A percentile compares a stretch with the other conserved stretches of the same genome.
phyloP scores from a whole-genome alignment of 108 stramenopile genomes.

The Hondaea fermentalgiana region DNA sequence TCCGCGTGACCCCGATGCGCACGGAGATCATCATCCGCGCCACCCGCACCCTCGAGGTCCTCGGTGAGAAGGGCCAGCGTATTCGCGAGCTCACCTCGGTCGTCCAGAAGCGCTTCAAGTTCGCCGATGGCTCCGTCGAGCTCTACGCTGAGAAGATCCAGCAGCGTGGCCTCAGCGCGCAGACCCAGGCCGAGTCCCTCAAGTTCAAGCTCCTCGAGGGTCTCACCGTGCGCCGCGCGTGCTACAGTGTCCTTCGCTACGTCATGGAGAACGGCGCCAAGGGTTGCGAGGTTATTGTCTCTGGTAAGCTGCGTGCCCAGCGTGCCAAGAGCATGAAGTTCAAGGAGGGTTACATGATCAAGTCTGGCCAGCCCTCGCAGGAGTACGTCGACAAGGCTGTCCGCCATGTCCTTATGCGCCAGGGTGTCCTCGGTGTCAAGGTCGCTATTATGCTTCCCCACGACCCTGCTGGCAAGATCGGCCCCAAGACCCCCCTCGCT shows the following conservation, averaged over 20 bases:
- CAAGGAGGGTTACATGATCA: slow-evolving; percentile 99
- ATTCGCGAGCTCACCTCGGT: slow-evolving; percentile 96
- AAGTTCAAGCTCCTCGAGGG: slow-evolving; percentile 98
- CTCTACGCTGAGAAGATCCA: slow-evolving; percentile 97
- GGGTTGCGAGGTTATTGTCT: slow-evolving; percentile 98
- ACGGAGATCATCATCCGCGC: slow-evolving; percentile 99
- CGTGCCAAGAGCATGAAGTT: slow-evolving; percentile 99
- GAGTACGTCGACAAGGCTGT: slow-evolving; percentile 96
- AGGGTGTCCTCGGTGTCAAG: slow-evolving; percentile 98
- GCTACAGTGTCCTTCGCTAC: slow-evolving; percentile 97
- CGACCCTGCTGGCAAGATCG: slow-evolving; percentile 70
- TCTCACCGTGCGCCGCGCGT: slow-evolving; percentile 97
- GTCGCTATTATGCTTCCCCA: slow-evolving; percentile 96
- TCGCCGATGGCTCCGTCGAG: slow-evolving; percentile 78
- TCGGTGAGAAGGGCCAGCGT: slow-evolving; percentile 98
- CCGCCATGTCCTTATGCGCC: slow-evolving; percentile 97
- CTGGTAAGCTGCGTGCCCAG: slow-evolving; percentile 98
- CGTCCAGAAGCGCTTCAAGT: slow-evolving; percentile 98
- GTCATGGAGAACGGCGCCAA: slow-evolving; percentile 99
- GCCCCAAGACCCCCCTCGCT: slow-evolving; percentile 51
- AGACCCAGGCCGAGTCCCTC: slow-evolving; percentile 98
- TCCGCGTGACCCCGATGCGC: slow-evolving; percentile 92
- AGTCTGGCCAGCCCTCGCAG: slow-evolving; percentile 93
- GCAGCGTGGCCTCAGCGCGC: slow-evolving; percentile 95
- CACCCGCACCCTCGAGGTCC: slow-evolving; percentile 95